These are phyloP conservation scores for Apiotrichum montevideense DNA, from an alignment of 1,284 basidiomycete species.

Conservation along the genomic window DNA sequence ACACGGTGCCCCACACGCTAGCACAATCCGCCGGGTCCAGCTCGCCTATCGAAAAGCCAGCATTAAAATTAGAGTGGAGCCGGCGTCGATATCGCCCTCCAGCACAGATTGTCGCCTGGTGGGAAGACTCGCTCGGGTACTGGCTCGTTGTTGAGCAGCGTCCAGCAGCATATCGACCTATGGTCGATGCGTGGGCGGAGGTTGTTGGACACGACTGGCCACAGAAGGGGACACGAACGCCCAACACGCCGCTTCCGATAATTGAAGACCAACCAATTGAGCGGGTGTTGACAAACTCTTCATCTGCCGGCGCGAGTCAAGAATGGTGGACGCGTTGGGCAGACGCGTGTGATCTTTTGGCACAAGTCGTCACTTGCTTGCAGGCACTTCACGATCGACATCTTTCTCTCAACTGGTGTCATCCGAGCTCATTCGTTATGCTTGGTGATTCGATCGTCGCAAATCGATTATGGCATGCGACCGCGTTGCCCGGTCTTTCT, in stretches of 20 bases:
- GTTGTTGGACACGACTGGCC: conserved; percentile 8
- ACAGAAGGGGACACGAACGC: too few species aligned
- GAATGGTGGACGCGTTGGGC: conserved; percentile 10
- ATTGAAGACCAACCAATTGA: too few species aligned
- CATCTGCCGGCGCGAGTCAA: too few species aligned
- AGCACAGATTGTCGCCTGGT: conserved; percentile 24
- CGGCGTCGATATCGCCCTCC: conserved; percentile 10
- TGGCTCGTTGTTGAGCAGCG: conserved; percentile 23
- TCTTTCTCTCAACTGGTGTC: conserved; percentile 27
- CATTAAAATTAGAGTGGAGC: not conserved
- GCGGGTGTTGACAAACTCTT: too few species aligned
- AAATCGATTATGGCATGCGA: conserved; percentile 13
- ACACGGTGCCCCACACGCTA: conserved; percentile 10
- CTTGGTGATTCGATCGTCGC: conserved; percentile 7
- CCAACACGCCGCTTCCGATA: too few species aligned
- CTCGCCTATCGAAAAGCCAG: not conserved
- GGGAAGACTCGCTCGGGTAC: conserved; percentile 29
- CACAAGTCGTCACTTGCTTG: conserved; percentile 18
- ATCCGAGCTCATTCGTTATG: conserved; percentile 25
- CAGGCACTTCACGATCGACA: conserved; percentile 27
- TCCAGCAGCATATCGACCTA: not conserved
- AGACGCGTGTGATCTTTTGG: conserved; percentile 21
- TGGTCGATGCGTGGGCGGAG: conserved; percentile 16
- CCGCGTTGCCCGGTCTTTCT: conserved; percentile 18
- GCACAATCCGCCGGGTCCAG: not conserved